A percentile compares a stretch with the other conserved stretches of the same genome.
These are phyloP conservation scores for Penstemon eatonii DNA, from an alignment of 257 asterid genomes.

Conservation along the genomic window DNA sequence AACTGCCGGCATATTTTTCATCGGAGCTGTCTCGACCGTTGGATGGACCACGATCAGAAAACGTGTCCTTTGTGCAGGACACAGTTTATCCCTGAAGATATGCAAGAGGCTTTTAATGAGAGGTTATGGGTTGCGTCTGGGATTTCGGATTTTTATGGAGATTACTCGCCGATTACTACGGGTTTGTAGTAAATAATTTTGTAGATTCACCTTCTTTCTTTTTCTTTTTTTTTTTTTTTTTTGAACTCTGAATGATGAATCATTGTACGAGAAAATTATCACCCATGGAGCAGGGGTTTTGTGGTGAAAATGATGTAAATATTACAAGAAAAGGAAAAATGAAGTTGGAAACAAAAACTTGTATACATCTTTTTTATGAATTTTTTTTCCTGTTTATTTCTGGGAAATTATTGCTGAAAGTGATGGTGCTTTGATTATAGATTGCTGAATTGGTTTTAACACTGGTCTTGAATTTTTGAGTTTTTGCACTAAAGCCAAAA, in stretches of 20 bases:
- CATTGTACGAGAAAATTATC: too few species aligned
- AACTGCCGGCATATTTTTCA: slow-evolving; percentile 89
- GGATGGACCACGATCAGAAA: slow-evolving; percentile 99
- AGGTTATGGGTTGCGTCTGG: slow-evolving; percentile 87
- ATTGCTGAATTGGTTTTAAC: too few species aligned
- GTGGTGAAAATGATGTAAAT: slow-evolving; percentile 30
- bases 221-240: slow-evolving; percentile 8
- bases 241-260: neutral
- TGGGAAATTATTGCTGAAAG: too few species aligned
- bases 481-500: too few species aligned
- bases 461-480: too few species aligned
- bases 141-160: slow-evolving; percentile 78
- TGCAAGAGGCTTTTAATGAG: slow-evolving; percentile 85
- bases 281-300: too few species aligned
- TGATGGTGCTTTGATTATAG: too few species aligned
- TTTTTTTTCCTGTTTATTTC: too few species aligned
- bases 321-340: slow-evolving; percentile 29
- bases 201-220: slow-evolving; percentile 16
- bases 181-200: slow-evolving; percentile 44
- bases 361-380: too few species aligned
- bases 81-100: slow-evolving; percentile 76
- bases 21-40: slow-evolving; percentile 84
- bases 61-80: slow-evolving; percentile 95
- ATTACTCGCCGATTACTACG: slow-evolving; percentile 57
- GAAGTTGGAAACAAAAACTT: too few species aligned